Evolutionary conservation across 768 basidiomycete species (phyloP).

Genomic region (Crucibulum laeve): DNA sequence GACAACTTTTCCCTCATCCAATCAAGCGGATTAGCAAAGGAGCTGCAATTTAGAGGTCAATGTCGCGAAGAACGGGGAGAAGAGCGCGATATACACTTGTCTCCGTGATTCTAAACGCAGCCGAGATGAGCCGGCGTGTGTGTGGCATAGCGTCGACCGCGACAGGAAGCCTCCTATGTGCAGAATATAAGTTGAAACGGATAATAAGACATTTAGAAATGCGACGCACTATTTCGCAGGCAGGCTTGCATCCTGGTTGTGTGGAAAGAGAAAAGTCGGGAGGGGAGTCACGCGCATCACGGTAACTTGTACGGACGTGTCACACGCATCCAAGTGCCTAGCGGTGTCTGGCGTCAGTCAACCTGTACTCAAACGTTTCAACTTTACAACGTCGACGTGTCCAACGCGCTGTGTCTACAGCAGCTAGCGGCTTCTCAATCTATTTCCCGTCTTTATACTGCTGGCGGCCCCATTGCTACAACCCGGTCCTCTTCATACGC

Average conservation of each 20-base stretch:
- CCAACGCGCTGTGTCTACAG: background rate
- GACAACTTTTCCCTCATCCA: slow-evolving; percentile 63
- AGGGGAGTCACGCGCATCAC: too few species aligned
- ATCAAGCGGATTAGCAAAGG: slow-evolving; percentile 49
- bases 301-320: too few species aligned
- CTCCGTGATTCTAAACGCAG: background rate
- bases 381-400: background rate
- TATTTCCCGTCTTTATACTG: background rate
- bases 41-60: slow-evolving; percentile 22
- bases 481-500: background rate
- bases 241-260: slow-evolving; percentile 20
- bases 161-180: background rate
- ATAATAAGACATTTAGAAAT: background rate
- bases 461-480: background rate
- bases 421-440: background rate
- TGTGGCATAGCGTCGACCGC: background rate
- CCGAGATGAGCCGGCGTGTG: background rate
- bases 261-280: slow-evolving; percentile 9
- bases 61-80: too few species aligned
- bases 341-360: too few species aligned
- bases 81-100: background rate
- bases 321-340: too few species aligned
- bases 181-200: background rate
- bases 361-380: too few species aligned
- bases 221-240: slow-evolving; percentile 18